These are phyloP conservation scores for Aspergillus bombycis DNA, from an alignment of 2,329 filamentous ascomycete genomes.

Conservation along the genomic window DNA sequence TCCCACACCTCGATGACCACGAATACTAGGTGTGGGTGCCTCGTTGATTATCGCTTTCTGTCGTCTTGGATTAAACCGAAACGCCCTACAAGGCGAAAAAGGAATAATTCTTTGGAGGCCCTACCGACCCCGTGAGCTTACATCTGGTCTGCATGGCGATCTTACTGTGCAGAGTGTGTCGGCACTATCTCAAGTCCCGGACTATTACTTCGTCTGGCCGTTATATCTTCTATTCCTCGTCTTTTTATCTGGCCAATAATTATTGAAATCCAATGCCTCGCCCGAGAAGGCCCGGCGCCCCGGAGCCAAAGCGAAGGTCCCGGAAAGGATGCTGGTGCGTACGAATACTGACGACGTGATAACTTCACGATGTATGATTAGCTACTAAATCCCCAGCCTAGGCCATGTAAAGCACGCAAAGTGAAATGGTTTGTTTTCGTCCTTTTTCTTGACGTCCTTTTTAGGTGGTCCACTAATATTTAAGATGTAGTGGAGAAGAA, in stretches of 20 bases:
- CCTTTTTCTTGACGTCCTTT: neutral
- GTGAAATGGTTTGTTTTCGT: conserved; percentile 66
- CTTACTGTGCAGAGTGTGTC: conserved; percentile 22
- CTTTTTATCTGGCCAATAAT: conserved; percentile 20
- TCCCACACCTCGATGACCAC: conserved; percentile 40
- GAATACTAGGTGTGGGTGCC: conserved; percentile 38
- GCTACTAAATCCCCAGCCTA: conserved; percentile 34
- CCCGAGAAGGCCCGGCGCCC: conserved; percentile 65
- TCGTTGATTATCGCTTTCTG: conserved; percentile 41
- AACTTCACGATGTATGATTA: neutral
- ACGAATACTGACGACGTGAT: conserved; percentile 13
- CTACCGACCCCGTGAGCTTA: conserved; percentile 15
- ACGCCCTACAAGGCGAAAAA: conserved; percentile 31
- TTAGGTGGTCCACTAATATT: conserved; percentile 16
- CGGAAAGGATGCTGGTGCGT: conserved; percentile 70
- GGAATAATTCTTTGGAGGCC: conserved; percentile 18
- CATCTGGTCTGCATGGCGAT: conserved; percentile 31
- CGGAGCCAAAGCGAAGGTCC: conserved; percentile 68
- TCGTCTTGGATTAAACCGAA: conserved; percentile 39
- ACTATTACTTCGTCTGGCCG: conserved; percentile 22
- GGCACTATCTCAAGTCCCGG: conserved; percentile 26
- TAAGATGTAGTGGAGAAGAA: conserved; percentile 65
- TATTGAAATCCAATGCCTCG: conserved; percentile 58
- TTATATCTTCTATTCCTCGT: conserved; percentile 17
- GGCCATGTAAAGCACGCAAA: conserved; percentile 79